Percentiles rank a stretch among this genome's conserved stretches.
Evolutionary conservation across 2,329 filamentous ascomycete genomes (phyloP).

Genomic region (Tolypocladium nubicola): DNA sequence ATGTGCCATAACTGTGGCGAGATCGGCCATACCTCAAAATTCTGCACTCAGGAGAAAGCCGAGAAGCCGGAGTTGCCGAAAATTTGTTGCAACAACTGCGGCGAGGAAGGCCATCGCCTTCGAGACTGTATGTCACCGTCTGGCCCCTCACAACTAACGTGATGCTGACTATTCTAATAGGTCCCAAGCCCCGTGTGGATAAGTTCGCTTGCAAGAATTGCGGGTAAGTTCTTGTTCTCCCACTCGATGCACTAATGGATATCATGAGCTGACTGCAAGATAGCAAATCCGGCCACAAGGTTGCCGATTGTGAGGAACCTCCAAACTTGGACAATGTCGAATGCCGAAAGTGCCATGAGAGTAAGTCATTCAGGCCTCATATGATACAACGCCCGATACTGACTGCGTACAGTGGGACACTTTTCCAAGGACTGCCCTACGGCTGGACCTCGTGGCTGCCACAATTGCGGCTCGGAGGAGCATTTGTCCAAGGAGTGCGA

Average conservation of each 20-base stretch:
- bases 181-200: constrained; percentile 49
- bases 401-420: constrained; percentile 39
- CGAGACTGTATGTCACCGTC: constrained; percentile 49
- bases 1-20: constrained; percentile 56
- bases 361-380: constrained; percentile 26
- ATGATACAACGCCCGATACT: background rate
- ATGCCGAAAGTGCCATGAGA: constrained; percentile 54
- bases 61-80: constrained; percentile 33
- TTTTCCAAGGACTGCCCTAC: constrained; percentile 54
- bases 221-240: constrained; percentile 26
- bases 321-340: constrained; percentile 52
- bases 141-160: background rate
- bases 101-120: constrained; percentile 51
- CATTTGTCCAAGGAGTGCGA: constrained; percentile 44
- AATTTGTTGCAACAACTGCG: constrained; percentile 56
- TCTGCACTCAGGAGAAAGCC: constrained; percentile 46
- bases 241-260: constrained; percentile 1
- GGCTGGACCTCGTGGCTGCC: constrained; percentile 42
- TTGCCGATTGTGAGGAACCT: constrained; percentile 43
- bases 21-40: constrained; percentile 50
- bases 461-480: constrained; percentile 55
- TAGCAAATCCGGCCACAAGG: constrained; percentile 40
- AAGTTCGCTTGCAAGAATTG: constrained; percentile 61
- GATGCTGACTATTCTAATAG: constrained; percentile 19
- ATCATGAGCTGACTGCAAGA: constrained; percentile 1